Conservation (phyloP, 805 yeast species). For the Candida tallmaniae region DNA sequence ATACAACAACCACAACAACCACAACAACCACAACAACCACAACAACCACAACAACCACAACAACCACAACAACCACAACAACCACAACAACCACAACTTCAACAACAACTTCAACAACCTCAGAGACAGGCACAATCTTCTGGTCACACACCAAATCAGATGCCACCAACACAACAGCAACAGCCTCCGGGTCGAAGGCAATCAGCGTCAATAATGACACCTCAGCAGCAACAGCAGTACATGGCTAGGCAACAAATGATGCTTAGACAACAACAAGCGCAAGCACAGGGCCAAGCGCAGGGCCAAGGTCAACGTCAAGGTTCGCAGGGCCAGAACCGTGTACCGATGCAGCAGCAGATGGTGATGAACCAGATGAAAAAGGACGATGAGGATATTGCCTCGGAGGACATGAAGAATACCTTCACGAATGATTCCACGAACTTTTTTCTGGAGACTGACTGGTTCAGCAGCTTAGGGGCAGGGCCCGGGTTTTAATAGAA, state of each 20-base stretch:
- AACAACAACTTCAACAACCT: conserved; percentile 4
- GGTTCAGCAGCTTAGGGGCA: conserved; percentile 30
- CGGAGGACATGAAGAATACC: conserved; percentile 5
- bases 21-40: too few species aligned
- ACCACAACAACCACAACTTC: too few species aligned
- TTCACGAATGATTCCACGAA: conserved; percentile 9
- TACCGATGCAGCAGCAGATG: conserved; percentile 3
- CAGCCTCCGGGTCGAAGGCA: conserved; percentile 1
- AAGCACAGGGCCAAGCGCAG: background rate
- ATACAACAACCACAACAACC: too few species aligned
- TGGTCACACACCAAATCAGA: too few species aligned
- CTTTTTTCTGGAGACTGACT: conserved; percentile 18
- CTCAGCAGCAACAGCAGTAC: conserved; percentile 23
- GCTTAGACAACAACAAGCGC: conserved; percentile 17
- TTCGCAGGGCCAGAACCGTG: conserved; percentile 11
- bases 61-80: too few species aligned
- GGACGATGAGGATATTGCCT: background rate
- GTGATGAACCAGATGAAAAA: background rate
- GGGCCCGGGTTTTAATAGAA: conserved; percentile 24
- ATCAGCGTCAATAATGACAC: conserved; percentile 5
- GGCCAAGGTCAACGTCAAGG: background rate
- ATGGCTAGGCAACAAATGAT: conserved; percentile 23
- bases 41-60: too few species aligned
- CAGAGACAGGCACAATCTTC: too few species aligned
- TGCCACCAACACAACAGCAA: too few species aligned